These are phyloP conservation scores for Chlorella sorokiniana DNA, from an alignment of 139 green algal species.

Conservation along the genomic window DNA sequence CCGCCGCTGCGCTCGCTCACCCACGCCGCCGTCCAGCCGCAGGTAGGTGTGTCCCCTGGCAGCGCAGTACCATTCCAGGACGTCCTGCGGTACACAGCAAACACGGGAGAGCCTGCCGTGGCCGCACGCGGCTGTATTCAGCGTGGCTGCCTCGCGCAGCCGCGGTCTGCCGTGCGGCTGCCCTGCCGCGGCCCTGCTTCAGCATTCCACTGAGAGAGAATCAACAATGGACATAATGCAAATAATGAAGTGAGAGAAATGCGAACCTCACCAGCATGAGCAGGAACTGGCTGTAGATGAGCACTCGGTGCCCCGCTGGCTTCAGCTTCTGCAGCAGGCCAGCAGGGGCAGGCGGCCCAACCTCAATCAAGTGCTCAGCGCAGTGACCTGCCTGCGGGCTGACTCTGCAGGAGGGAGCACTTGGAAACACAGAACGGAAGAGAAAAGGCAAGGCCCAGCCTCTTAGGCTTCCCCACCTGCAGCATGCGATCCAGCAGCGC, in stretches of 20 bases:
- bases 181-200: too few relatives aligned
- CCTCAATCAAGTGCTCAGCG: background rate
- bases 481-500: constrained; percentile 23
- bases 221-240: too few relatives aligned
- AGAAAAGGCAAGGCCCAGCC: too few relatives aligned
- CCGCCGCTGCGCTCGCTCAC: background rate
- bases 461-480: background rate
- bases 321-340: constrained; percentile 80
- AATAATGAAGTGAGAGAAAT: too few relatives aligned
- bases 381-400: too few relatives aligned
- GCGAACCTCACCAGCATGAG: constrained; percentile 87
- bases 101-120: background rate
- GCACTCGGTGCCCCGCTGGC: constrained; percentile 74
- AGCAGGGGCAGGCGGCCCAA: background rate
- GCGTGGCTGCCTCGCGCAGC: background rate
- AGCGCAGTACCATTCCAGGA: constrained; percentile 94
- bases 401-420: too few relatives aligned
- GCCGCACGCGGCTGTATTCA: background rate
- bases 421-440: too few relatives aligned
- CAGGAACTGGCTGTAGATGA: constrained; percentile 96
- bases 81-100: constrained; percentile 47
- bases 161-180: too few relatives aligned
- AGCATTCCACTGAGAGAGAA: too few relatives aligned
- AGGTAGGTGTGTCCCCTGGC: constrained; percentile 86
- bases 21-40: constrained; percentile 95